These are phyloP conservation scores for Talaromyces rugulosus DNA, from an alignment of 2,329 filamentous ascomycete species.

Conservation along the genomic window DNA sequence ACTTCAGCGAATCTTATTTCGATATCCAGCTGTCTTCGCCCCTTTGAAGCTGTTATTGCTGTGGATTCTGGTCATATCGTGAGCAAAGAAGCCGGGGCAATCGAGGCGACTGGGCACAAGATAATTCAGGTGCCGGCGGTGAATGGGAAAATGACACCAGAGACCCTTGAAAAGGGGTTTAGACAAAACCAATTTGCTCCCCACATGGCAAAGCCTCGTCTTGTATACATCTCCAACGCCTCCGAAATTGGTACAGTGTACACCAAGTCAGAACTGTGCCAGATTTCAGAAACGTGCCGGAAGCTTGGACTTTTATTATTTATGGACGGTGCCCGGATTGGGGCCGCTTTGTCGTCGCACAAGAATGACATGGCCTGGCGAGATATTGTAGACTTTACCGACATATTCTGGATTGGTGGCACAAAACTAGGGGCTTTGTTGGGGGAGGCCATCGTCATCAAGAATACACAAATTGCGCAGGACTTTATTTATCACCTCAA, in stretches of 20 bases:
- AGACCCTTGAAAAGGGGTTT: constrained; percentile 39
- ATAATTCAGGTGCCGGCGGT: constrained; percentile 46
- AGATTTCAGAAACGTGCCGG: constrained; percentile 43
- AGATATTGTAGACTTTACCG: constrained; percentile 46
- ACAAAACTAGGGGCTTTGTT: constrained; percentile 51
- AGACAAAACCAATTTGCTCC: constrained; percentile 50
- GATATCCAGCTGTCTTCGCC: constrained; percentile 48
- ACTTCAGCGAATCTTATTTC: constrained; percentile 52
- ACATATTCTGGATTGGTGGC: constrained; percentile 54
- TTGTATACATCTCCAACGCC: constrained; percentile 53
- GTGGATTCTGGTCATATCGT: constrained; percentile 49
- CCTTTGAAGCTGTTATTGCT: constrained; percentile 51
- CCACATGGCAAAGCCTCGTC: constrained; percentile 48
- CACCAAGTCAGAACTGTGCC: constrained; percentile 38
- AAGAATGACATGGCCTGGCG: constrained; percentile 42
- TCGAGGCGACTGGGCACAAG: constrained; percentile 51
- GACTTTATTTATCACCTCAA: constrained; percentile 52
- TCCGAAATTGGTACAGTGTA: constrained; percentile 51
- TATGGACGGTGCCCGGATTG: constrained; percentile 48
- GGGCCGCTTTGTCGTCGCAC: constrained; percentile 39
- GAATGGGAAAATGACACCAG: constrained; percentile 47
- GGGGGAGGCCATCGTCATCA: constrained; percentile 50
- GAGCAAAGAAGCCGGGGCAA: constrained; percentile 48
- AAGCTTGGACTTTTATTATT: constrained; percentile 40
- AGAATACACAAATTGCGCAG: constrained; percentile 36